Conservation (phyloP, 805 yeast genomes). For the Saccharomycopsis sp. region DNA sequence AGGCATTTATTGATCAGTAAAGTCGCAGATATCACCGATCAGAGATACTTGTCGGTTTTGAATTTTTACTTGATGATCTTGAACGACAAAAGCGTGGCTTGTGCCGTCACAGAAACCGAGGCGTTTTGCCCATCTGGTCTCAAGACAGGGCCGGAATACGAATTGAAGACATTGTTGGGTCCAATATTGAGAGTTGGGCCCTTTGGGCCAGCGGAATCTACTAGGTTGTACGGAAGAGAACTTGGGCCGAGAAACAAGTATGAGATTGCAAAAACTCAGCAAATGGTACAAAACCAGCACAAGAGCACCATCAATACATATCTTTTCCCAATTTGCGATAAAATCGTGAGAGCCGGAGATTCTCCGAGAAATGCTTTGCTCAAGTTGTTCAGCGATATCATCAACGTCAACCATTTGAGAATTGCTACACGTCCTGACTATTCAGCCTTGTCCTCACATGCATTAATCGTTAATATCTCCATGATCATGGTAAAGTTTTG, state of each 20-base stretch:
- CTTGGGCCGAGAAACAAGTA: conserved; percentile 28
- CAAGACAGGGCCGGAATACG: conserved; percentile 31
- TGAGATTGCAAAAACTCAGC: conserved; percentile 43
- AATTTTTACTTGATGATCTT: conserved; percentile 51
- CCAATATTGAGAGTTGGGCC: conserved; percentile 73
- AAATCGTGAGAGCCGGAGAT: conserved; percentile 64
- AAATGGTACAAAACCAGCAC: conserved; percentile 57
- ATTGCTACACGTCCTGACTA: conserved; percentile 76
- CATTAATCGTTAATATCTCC: conserved; percentile 71
- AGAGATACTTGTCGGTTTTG: conserved; percentile 44
- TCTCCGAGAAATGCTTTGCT: conserved; percentile 56
- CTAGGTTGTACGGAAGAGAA: conserved; percentile 35
- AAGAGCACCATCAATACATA: conserved; percentile 44
- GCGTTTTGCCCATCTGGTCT: conserved; percentile 41
- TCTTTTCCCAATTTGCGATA: conserved; percentile 61
- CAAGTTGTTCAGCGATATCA: conserved; percentile 58
- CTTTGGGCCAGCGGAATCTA: conserved; percentile 39
- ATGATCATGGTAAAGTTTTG: conserved; percentile 61
- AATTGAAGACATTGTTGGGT: conserved; percentile 61
- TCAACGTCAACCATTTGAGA: conserved; percentile 80
- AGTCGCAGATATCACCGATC: conserved; percentile 37
- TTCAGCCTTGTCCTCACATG: conserved; percentile 61
- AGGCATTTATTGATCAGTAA: conserved; percentile 26
- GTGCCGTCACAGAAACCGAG: conserved; percentile 46
- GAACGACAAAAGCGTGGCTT: conserved; percentile 52